Percentiles rank a stretch among this genome's conserved stretches.
Evolutionary conservation across 345 rosid genomes (phyloP).

Genomic region (Erodium maritimum): DNA sequence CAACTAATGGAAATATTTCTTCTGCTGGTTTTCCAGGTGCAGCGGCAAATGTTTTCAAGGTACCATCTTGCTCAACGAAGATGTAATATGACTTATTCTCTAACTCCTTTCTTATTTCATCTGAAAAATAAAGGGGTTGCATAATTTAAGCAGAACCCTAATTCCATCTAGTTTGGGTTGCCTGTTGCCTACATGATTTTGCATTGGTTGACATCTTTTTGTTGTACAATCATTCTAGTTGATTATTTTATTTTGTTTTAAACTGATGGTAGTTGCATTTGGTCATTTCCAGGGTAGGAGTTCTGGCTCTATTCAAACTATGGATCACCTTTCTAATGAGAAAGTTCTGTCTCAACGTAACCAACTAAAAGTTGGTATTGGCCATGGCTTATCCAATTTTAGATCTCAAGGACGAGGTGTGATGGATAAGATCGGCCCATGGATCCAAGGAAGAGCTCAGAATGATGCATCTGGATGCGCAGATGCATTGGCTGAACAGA

Average conservation of each 20-base stretch:
- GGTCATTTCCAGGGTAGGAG: constrained; percentile 41
- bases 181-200: too few relatives aligned
- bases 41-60: constrained; percentile 41
- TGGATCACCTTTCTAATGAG: constrained; percentile 31
- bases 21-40: constrained; percentile 24
- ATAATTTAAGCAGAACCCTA: not conserved
- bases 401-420: constrained; percentile 26
- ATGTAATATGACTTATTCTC: not conserved
- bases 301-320: constrained; percentile 27
- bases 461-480: constrained; percentile 22
- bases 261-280: not conserved
- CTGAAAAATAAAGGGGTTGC: not conserved
- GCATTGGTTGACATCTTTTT: not conserved
- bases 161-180: too few relatives aligned
- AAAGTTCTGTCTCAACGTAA: constrained; percentile 32
- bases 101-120: not conserved
- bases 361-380: constrained; percentile 40
- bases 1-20: constrained; percentile 24
- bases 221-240: not conserved
- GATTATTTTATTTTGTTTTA: not conserved
- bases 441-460: constrained; percentile 26
- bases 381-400: constrained; percentile 35
- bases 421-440: constrained; percentile 36
- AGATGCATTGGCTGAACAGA: constrained; percentile 47
- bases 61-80: constrained; percentile 9